phyloP scores from a whole-genome alignment of 495 filamentous ascomycete species.

The Cercophora samala region DNA sequence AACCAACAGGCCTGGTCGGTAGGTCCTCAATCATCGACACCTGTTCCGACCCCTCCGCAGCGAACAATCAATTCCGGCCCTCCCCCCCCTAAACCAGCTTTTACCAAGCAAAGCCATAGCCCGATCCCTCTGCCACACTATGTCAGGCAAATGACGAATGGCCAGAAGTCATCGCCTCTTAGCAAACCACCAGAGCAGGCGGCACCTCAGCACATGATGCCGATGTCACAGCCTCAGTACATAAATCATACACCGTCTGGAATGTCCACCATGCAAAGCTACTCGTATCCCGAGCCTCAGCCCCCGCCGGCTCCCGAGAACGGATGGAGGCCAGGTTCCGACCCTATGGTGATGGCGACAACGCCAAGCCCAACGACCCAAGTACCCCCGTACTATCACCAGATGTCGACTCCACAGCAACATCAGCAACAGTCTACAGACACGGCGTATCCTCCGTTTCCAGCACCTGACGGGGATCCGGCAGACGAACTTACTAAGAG shows the following conservation, averaged over 20 bases:
- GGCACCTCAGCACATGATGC: background rate
- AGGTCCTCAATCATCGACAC: background rate
- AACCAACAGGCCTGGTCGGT: constrained; percentile 19
- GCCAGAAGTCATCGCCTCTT: constrained; percentile 17
- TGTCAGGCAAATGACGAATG: constrained; percentile 24
- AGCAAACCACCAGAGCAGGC: constrained; percentile 16
- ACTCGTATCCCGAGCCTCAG: background rate
- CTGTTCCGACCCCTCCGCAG: constrained; percentile 4
- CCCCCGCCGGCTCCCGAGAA: background rate
- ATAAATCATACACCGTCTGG: background rate
- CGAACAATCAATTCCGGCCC: background rate
- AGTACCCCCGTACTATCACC: background rate
- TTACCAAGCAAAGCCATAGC: constrained; percentile 34
- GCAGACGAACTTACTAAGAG: background rate
- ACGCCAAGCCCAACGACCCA: background rate
- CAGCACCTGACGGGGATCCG: background rate
- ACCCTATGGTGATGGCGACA: background rate
- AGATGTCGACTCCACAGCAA: background rate
- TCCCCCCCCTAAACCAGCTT: constrained; percentile 10
- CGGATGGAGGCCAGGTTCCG: background rate
- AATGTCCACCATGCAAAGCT: background rate
- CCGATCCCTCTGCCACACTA: constrained; percentile 35
- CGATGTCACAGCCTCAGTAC: background rate
- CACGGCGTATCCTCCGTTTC: background rate
- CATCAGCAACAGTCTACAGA: background rate